These are phyloP conservation scores for Endotrypanum monterogeii DNA, from an alignment of 208 protist species.

Conservation along the genomic window DNA sequence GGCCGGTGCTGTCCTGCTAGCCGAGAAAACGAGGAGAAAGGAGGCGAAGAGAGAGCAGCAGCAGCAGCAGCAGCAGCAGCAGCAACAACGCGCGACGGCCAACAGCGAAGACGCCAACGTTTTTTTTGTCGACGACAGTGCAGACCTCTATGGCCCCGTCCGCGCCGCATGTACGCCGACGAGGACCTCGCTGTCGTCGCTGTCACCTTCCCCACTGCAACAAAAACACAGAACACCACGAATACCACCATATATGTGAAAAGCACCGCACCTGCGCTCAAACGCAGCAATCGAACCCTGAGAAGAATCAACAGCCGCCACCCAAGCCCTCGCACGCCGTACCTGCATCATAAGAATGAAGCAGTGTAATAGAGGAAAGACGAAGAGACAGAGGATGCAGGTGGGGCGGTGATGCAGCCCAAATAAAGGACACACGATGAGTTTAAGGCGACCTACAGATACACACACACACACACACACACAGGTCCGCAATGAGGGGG, in stretches of 20 bases:
- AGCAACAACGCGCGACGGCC: background rate
- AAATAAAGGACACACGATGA: too few relatives aligned
- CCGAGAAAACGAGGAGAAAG: constrained; percentile 17
- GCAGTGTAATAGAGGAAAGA: background rate
- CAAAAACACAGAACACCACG: too few relatives aligned
- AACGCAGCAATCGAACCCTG: background rate
- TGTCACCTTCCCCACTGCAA: background rate
- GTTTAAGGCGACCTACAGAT: too few relatives aligned
- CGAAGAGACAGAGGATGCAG: too few relatives aligned
- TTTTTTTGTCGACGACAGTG: too few relatives aligned
- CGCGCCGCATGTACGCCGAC: background rate
- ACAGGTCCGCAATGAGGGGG: too few relatives aligned
- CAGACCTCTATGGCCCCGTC: background rate
- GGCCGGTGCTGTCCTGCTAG: constrained; percentile 33
- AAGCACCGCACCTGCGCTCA: background rate
- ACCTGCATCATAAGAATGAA: background rate
- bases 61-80: constrained; percentile 5
- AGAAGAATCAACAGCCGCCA: constrained; percentile 1
- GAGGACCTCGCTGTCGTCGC: background rate
- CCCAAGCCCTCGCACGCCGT: background rate
- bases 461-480: background rate
- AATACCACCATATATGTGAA: background rate
- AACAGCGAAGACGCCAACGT: background rate
- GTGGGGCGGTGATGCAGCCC: background rate
- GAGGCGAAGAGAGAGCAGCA: constrained; percentile 7